These are phyloP conservation scores for Euphorbia tirucalli DNA, from an alignment of 345 rosid genomes.

Conservation along the genomic window DNA sequence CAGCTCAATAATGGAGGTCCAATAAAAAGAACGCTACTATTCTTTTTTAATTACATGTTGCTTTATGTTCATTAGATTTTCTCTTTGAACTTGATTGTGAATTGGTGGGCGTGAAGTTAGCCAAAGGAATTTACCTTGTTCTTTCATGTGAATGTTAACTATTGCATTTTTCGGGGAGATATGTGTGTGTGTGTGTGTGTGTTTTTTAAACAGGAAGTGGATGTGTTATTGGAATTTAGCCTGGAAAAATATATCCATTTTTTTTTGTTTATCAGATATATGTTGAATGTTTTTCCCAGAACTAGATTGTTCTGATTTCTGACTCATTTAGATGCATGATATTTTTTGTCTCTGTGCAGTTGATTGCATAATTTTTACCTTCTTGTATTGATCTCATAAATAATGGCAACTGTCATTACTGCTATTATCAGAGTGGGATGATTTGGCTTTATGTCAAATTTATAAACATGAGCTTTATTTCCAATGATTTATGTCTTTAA, in stretches of 20 bases:
- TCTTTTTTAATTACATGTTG: not conserved
- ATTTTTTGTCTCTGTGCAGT: no score
- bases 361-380: no score
- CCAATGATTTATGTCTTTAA: not conserved
- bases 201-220: not conserved
- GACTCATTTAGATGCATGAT: not conserved
- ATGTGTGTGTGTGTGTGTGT: no score
- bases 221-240: not conserved
- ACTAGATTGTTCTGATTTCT: not conserved
- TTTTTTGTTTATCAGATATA: not conserved
- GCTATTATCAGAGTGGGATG: not conserved
- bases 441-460: not conserved
- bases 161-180: not conserved
- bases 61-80: no score
- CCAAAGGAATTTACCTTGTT: not conserved
- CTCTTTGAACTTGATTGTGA: not conserved
- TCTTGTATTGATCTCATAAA: not conserved
- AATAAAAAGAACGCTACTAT: not conserved
- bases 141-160: no score
- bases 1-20: not conserved
- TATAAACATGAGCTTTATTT: not conserved
- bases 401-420: not conserved
- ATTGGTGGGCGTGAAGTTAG: not conserved
- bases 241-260: not conserved
- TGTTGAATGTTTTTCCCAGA: not conserved